Percentiles rank a stretch among this genome's conserved stretches.
These are phyloP conservation scores for Serendipita vermifera DNA, from an alignment of 768 basidiomycete genomes.

Conservation along the genomic window DNA sequence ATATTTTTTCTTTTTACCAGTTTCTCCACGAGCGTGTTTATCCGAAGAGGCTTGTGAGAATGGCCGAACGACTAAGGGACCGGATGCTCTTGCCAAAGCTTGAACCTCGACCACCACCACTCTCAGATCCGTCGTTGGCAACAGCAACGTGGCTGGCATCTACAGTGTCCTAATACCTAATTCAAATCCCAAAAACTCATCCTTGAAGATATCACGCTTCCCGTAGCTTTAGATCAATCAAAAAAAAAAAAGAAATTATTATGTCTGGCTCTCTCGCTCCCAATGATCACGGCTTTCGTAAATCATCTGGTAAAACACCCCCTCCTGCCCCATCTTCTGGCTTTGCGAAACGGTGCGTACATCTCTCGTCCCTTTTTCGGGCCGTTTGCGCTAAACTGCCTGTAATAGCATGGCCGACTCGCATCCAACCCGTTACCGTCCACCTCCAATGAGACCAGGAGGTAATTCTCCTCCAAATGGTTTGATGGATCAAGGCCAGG, in stretches of 20 bases:
- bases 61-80: too few relatives aligned
- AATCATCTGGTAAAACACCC: constrained; percentile 73
- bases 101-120: constrained; percentile 1
- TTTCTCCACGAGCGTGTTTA: too few relatives aligned
- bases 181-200: neutral
- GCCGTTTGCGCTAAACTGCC: constrained; percentile 10
- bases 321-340: constrained; percentile 84
- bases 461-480: constrained; percentile 65
- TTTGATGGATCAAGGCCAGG: constrained; percentile 29
- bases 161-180: constrained; percentile 10
- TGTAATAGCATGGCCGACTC: constrained; percentile 36
- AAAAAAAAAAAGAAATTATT: constrained; percentile 7
- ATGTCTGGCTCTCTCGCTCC: constrained; percentile 16
- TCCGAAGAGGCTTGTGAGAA: too few relatives aligned
- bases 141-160: constrained; percentile 7
- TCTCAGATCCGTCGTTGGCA: neutral
- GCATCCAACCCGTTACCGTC: constrained; percentile 63
- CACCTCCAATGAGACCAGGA: constrained; percentile 61
- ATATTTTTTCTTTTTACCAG: too few relatives aligned
- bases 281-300: constrained; percentile 11
- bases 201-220: neutral
- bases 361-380: constrained; percentile 12
- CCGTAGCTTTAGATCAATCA: constrained; percentile 2
- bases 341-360: constrained; percentile 65
- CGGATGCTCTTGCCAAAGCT: too few relatives aligned